Evolutionary conservation across 805 yeast species (phyloP).

Genomic region (Candida sithepensis): DNA sequence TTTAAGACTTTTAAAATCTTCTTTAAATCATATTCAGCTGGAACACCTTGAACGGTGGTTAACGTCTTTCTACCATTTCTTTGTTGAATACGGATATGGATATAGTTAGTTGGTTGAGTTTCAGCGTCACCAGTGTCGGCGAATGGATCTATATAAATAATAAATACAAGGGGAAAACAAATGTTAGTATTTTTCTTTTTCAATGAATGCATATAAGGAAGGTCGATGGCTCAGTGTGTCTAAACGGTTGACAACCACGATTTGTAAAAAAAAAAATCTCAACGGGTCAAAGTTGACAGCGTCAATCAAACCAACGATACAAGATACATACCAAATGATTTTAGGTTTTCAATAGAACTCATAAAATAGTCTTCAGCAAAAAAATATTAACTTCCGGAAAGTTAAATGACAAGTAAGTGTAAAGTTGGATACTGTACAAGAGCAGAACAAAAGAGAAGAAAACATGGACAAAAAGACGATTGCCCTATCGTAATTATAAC

Average conservation of each 20-base stretch:
- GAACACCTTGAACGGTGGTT: constrained; percentile 97
- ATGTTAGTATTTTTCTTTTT: not conserved
- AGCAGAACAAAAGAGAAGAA: not conserved
- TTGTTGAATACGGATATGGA: constrained; percentile 98
- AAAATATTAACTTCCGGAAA: not conserved
- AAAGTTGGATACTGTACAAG: not conserved
- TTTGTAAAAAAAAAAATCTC: no score
- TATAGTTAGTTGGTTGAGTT: constrained; percentile 90
- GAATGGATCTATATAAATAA: constrained; percentile 70
- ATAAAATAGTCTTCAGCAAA: constrained; percentile 34
- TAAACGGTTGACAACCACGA: no score
- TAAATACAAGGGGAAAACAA: not conserved
- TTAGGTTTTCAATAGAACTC: constrained; percentile 91
- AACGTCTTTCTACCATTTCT: constrained; percentile 99
- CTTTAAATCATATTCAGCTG: constrained; percentile 90
- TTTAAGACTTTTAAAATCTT: constrained; percentile 89
- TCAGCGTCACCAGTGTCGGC: constrained; percentile 99
- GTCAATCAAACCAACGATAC: not conserved
- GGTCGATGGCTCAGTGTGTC: no score
- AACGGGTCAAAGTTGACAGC: not conserved
- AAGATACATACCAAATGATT: constrained; percentile 57
- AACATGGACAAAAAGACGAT: not conserved
- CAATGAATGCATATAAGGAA: no score
- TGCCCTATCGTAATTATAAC: no score
- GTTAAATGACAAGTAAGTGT: not conserved